phyloP scores from a whole-genome alignment of 2,329 filamentous ascomycete genomes.

The Lachnellula occidentalis region DNA sequence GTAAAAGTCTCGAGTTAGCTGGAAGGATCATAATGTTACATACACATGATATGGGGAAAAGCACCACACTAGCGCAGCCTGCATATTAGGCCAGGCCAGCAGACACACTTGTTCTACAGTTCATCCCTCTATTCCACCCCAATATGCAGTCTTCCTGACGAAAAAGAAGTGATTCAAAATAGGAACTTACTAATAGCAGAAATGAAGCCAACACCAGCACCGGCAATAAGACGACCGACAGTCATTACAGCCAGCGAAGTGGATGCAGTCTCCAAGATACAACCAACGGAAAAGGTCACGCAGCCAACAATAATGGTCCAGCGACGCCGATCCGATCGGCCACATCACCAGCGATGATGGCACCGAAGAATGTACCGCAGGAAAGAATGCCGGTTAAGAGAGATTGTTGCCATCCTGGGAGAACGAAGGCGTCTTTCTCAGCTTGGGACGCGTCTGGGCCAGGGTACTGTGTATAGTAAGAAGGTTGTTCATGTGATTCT shows the following conservation, averaged over 20 bases:
- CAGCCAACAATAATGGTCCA: conserved; percentile 55
- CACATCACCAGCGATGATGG: conserved; percentile 70
- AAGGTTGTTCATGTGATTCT: not conserved
- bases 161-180: conserved; percentile 50
- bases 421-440: conserved; percentile 57
- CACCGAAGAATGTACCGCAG: conserved; percentile 74
- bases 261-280: conserved; percentile 60
- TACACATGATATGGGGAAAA: too few species aligned
- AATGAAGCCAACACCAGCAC: conserved; percentile 74
- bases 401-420: conserved; percentile 58
- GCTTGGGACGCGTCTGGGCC: conserved; percentile 38
- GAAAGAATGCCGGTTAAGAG: conserved; percentile 61
- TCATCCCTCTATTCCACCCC: conserved; percentile 17
- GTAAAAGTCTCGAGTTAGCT: too few species aligned
- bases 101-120: too few species aligned
- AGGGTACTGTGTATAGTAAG: conserved; percentile 7
- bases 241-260: conserved; percentile 39
- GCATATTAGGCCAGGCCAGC: too few species aligned
- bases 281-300: conserved; percentile 65
- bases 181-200: conserved; percentile 54
- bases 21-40: not conserved
- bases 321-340: conserved; percentile 68
- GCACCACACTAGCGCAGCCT: too few species aligned
- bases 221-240: conserved; percentile 68
- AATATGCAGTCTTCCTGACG: conserved; percentile 33